phyloP scores from a whole-genome alignment of 768 basidiomycete genomes.

The Pholiota microspora region DNA sequence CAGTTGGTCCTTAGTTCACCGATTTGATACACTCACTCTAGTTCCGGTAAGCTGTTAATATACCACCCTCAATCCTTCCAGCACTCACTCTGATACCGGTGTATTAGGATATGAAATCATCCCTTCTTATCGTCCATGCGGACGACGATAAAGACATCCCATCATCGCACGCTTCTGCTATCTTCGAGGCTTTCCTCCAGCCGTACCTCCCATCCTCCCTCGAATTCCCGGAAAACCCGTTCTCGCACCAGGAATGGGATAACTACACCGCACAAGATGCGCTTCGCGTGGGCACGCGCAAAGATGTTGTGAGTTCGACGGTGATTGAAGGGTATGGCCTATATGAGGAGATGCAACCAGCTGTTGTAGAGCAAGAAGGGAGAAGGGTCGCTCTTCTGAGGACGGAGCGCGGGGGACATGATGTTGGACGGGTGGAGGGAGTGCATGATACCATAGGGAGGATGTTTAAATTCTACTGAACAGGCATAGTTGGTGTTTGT shows the following conservation, averaged over 20 bases:
- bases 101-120: conserved; percentile 57
- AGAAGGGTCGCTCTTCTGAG: conserved; percentile 56
- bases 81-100: neutral
- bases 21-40: conserved; percentile 61
- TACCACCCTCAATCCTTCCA: neutral
- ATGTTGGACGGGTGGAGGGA: conserved; percentile 61
- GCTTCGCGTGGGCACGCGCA: conserved; percentile 33
- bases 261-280: conserved; percentile 35
- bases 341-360: conserved; percentile 43
- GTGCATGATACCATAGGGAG: conserved; percentile 61
- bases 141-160: conserved; percentile 75
- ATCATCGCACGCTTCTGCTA: conserved; percentile 58
- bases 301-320: conserved; percentile 39
- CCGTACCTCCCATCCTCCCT: conserved; percentile 46
- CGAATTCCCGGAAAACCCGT: conserved; percentile 32
- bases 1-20: conserved; percentile 50
- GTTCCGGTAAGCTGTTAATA: conserved; percentile 43
- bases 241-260: conserved; percentile 39
- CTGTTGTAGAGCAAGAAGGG: conserved; percentile 41
- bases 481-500: too few species aligned
- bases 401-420: conserved; percentile 57
- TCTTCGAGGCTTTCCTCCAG: conserved; percentile 67
- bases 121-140: conserved; percentile 73
- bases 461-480: conserved; percentile 34
- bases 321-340: conserved; percentile 37